These are phyloP conservation scores for Ephemerocybe angulata DNA, from an alignment of 768 basidiomycete genomes.

Conservation along the genomic window DNA sequence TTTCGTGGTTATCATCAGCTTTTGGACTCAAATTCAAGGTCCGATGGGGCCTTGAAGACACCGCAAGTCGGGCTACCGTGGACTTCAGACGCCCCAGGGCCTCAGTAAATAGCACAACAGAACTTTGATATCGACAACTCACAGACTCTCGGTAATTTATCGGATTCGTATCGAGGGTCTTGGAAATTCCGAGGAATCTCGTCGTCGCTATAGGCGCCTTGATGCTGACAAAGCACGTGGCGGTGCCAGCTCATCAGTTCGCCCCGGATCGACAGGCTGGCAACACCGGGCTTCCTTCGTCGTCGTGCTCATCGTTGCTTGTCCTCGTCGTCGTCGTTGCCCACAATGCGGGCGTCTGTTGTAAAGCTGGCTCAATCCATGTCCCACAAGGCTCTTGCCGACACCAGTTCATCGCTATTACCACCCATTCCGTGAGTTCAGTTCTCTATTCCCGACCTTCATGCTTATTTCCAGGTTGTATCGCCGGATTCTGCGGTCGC, in stretches of 20 bases:
- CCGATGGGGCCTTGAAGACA: no score
- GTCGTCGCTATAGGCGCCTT: neutral
- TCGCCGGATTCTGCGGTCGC: slow-evolving; percentile 75
- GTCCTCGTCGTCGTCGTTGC: neutral
- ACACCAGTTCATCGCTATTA: slow-evolving; percentile 65
- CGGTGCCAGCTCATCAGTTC: neutral
- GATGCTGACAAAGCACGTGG: neutral
- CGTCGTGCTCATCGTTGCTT: neutral
- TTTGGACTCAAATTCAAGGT: no score
- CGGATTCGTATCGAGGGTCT: neutral
- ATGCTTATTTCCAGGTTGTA: slow-evolving; percentile 53
- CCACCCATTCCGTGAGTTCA: slow-evolving; percentile 77
- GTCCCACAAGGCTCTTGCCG: slow-evolving; percentile 49
- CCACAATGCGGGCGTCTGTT: slow-evolving; percentile 38
- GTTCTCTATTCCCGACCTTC: neutral
- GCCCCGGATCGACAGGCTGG: neutral
- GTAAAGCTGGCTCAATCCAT: slow-evolving; percentile 54
- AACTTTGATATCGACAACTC: no score
- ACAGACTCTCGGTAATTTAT: neutral
- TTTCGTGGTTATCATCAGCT: slow-evolving; percentile 3
- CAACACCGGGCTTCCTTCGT: neutral
- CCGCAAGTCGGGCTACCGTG: no score
- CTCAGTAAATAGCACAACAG: neutral
- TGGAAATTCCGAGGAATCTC: slow-evolving; percentile 3
- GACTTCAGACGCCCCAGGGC: no score